phyloP scores from a whole-genome alignment of 495 filamentous ascomycete species.

The Aspergillus taichungensis region DNA sequence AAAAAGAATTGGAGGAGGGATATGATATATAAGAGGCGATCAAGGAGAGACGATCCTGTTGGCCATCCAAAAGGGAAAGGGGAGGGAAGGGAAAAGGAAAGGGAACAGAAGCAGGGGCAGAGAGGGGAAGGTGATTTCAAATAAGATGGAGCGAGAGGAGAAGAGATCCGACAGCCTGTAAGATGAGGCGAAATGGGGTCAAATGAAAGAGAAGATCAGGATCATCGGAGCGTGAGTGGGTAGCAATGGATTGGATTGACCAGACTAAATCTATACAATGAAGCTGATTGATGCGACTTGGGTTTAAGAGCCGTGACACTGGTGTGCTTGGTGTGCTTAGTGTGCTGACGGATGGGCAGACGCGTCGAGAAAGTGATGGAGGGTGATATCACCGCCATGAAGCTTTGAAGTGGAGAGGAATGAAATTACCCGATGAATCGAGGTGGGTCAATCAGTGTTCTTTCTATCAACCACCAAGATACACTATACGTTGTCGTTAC shows the following conservation, averaged over 20 bases:
- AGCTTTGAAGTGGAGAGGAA: neutral
- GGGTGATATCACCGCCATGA: constrained; percentile 7
- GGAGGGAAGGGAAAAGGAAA: constrained; percentile 3
- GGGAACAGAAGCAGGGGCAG: constrained; percentile 3
- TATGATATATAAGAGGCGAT: constrained; percentile 1
- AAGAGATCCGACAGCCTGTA: neutral
- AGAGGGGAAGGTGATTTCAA: constrained; percentile 1
- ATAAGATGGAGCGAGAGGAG: neutral
- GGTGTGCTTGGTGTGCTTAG: neutral
- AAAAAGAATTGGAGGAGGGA: neutral
- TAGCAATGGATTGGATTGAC: too few relatives aligned
- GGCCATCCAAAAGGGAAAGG: too few relatives aligned
- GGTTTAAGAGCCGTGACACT: constrained; percentile 1
- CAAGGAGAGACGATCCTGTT: constrained; percentile 2
- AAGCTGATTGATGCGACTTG: neutral
- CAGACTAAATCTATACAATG: neutral
- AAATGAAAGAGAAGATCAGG: constrained; percentile 1
- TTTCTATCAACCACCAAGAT: neutral
- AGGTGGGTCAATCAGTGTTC: neutral
- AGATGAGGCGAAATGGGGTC: too few relatives aligned
- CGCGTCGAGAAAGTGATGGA: too few relatives aligned
- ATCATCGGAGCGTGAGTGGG: too few relatives aligned
- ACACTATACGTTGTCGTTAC: too few relatives aligned
- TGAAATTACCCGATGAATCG: neutral
- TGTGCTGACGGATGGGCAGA: neutral